phyloP scores from a whole-genome alignment of 352 stramenopile species.

The Achlya hypogyna region DNA sequence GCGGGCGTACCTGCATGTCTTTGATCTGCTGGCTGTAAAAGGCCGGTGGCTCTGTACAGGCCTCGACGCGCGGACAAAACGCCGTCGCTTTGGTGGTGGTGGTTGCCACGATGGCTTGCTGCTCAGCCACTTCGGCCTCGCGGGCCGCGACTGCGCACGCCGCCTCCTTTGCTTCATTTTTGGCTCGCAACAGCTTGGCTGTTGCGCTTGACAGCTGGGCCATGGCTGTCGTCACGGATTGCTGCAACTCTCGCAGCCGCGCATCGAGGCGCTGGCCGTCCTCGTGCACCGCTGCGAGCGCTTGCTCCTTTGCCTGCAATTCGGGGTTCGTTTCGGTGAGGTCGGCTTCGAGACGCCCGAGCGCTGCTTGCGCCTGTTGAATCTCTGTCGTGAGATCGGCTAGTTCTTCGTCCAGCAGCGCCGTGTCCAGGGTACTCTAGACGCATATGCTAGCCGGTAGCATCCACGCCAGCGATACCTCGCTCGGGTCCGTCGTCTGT shows the following conservation, averaged over 20 bases:
- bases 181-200: not conserved
- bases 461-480: not conserved
- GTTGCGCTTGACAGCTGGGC: not conserved
- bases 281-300: slow-evolving; percentile 44
- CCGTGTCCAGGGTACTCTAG: slow-evolving; percentile 36
- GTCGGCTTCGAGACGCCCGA: slow-evolving; percentile 45
- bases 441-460: not conserved
- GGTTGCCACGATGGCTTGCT: not conserved
- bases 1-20: slow-evolving; percentile 40
- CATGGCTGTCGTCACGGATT: slow-evolving; percentile 28
- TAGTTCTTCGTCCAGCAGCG: slow-evolving; percentile 65
- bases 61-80: not conserved
- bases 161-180: not conserved
- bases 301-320: slow-evolving; percentile 43
- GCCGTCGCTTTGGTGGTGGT: not conserved
- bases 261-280: slow-evolving; percentile 32
- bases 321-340: slow-evolving; percentile 60
- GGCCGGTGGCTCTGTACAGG: slow-evolving; percentile 38
- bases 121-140: not conserved
- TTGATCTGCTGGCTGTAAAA: slow-evolving; percentile 75
- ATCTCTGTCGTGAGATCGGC: slow-evolving; percentile 41
- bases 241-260: slow-evolving; percentile 46
- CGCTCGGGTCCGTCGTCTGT: slow-evolving; percentile 28
- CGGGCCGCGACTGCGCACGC: not conserved
- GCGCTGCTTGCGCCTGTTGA: slow-evolving; percentile 27